Conservation (phyloP, 495 filamentous ascomycete genomes). For the Arthonia radiata region DNA sequence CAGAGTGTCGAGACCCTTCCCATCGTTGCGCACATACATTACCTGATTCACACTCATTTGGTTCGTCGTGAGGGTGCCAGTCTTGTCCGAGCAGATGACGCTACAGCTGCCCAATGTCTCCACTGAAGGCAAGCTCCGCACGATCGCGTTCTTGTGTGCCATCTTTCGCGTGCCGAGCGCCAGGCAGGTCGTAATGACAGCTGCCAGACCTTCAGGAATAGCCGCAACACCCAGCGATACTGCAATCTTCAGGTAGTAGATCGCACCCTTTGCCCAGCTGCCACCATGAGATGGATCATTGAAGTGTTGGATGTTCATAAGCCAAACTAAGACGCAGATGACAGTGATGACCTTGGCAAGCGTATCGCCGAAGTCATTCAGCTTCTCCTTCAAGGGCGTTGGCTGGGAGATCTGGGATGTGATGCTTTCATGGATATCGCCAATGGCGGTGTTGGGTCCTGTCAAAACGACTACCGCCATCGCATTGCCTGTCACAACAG, state of each 20-base stretch:
- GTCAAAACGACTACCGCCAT: conserved; percentile 83
- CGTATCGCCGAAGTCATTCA: conserved; percentile 94
- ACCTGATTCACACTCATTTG: conserved; percentile 97
- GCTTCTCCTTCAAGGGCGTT: conserved; percentile 90
- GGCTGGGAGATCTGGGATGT: conserved; percentile 93
- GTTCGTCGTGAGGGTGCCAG: conserved; percentile 93
- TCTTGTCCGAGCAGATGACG: conserved; percentile 99
- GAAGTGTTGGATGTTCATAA: conserved; percentile 96
- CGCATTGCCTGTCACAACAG: conserved; percentile 83
- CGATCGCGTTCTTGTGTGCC: conserved; percentile 80
- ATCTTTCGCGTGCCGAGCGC: conserved; percentile 87
- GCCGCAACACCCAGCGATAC: conserved; percentile 95
- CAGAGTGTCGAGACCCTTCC: conserved; percentile 59
- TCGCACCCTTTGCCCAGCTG: conserved; percentile 94
- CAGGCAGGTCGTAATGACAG: conserved; percentile 92
- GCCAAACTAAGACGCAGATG: conserved; percentile 89
- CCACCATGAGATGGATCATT: conserved; percentile 77
- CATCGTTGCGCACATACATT: conserved; percentile 51
- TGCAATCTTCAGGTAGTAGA: conserved; percentile 99
- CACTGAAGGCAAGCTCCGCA: conserved; percentile 84
- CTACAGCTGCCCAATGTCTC: conserved; percentile 98
- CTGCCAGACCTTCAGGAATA: conserved; percentile 89
- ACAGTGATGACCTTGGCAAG: conserved; percentile 94
- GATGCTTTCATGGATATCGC: conserved; percentile 97
- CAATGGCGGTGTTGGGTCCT: conserved; percentile 78